Conservation (phyloP, 306 rosid genomes). For the Sicyos edulis region DNA sequence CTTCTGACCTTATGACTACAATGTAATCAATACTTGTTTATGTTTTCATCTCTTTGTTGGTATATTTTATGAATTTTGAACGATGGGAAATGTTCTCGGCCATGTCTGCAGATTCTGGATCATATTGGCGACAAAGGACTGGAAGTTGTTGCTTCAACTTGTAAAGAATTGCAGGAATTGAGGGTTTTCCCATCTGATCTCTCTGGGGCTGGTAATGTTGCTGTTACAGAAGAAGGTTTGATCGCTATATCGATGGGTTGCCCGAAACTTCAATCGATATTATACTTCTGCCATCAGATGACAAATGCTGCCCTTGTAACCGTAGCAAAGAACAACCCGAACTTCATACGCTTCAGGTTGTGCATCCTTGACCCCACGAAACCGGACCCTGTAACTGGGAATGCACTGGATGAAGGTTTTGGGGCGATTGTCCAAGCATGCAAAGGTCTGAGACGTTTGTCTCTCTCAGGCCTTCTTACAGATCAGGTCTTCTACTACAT, state of each 20-base stretch:
- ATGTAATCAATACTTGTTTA: background rate
- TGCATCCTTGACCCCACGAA: slow-evolving; percentile 62
- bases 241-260: slow-evolving; percentile 80
- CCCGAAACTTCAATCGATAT: slow-evolving; percentile 73
- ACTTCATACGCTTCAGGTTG: slow-evolving; percentile 73
- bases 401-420: slow-evolving; percentile 89
- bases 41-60: background rate
- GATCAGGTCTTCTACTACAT: slow-evolving; percentile 81
- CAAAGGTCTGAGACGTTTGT: slow-evolving; percentile 65
- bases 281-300: slow-evolving; percentile 90
- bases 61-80: background rate
- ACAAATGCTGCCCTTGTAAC: slow-evolving; percentile 88
- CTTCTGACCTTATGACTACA: background rate
- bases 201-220: slow-evolving; percentile 41
- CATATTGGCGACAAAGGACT: slow-evolving; percentile 82
- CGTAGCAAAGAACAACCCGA: slow-evolving; percentile 84
- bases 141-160: slow-evolving; percentile 55
- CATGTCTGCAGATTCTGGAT: slow-evolving; percentile 59
- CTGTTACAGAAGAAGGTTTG: slow-evolving; percentile 76
- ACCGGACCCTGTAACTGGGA: slow-evolving; percentile 59
- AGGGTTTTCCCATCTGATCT: slow-evolving; percentile 79
- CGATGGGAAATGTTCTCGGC: background rate
- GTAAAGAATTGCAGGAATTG: slow-evolving; percentile 80
- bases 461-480: slow-evolving; percentile 62
- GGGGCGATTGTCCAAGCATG: slow-evolving; percentile 94